Base-by-base conservation (phyloP, 2,329 filamentous ascomycete species). In the Verticillium nubilum region DNA sequence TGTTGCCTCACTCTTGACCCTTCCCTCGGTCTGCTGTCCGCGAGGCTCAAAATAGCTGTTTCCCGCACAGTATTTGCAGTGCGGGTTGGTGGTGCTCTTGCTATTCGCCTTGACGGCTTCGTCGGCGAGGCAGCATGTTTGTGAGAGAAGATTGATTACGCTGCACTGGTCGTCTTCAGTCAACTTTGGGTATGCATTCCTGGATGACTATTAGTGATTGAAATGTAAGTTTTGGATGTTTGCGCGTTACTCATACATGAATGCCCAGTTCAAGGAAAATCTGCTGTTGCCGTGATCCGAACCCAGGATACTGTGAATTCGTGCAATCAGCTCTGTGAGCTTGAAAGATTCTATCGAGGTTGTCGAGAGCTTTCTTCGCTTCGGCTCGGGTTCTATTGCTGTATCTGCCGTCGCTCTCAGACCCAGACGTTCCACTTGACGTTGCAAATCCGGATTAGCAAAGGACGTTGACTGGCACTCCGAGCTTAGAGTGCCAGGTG, bases 41-140 rank as follows among this genome's bases (percentile, higher is more conserved):
- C 53, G 57, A 25, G 42, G n/a, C 4, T 6, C 42, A 7, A 19
- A 23, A 13, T 9, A 17, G 37, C 7, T 25, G 17, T 2, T 7
- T 7, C 23, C 25, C 5, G 56, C 10, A 26, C 56, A 57, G 28
- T 57, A 52, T 7, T 35, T 33, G 19, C 56, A 57, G 17, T n/a
- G 15, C 13, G 9, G 47, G 26, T 4, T 25, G 5, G 23, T 33
- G 26, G n/a, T 17, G 13, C 5, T 50, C n/a, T 29, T 26, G 13
- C n/a, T 35, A 26, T 15, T 25, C 25, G 53, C 28, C 23, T 53
- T 13, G 17, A 53, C 69, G 6, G 75, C 79, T 31, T 76, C 74
- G 59, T 83, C 79, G 15, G 77, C 74, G 17, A 80, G 81, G 68
- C 87, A 90, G 19, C 82, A 76, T 54, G 86, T 69, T 55, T 78